These are phyloP conservation scores for Achaetomium macrosporum DNA, from an alignment of 2,329 filamentous ascomycete species.

Conservation along the genomic window DNA sequence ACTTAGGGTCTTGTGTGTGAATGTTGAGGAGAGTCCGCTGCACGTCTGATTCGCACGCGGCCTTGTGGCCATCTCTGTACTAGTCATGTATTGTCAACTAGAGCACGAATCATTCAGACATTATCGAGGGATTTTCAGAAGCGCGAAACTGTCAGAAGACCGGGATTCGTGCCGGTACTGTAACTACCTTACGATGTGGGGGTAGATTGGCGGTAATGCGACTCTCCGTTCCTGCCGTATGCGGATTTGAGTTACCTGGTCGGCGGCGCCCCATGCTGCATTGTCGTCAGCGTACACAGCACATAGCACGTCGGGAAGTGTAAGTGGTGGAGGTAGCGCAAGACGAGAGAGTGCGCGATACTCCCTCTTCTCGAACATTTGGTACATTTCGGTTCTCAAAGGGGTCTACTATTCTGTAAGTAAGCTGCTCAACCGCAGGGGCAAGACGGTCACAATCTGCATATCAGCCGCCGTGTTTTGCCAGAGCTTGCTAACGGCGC, in stretches of 20 bases:
- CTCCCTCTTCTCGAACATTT: no score
- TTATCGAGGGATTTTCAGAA: background rate
- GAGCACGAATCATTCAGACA: background rate
- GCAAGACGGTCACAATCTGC: background rate
- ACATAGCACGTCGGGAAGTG: background rate
- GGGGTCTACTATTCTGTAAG: no score
- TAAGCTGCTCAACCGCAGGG: background rate
- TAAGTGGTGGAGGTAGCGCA: background rate
- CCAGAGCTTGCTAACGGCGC: conserved; percentile 10
- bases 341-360: background rate
- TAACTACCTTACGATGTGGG: background rate
- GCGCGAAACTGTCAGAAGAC: background rate
- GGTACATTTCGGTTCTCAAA: no score
- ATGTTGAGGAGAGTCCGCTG: conserved; percentile 10
- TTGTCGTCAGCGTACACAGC: no score
- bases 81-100: background rate
- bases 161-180: background rate
- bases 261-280: background rate
- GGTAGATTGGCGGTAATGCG: background rate
- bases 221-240: conserved; percentile 2
- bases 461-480: conserved; percentile 16
- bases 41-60: conserved; percentile 18
- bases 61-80: background rate
- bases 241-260: background rate
- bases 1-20: conserved; percentile 6